These are phyloP conservation scores for Terana coerulea DNA, from an alignment of 768 basidiomycete species.

Conservation along the genomic window DNA sequence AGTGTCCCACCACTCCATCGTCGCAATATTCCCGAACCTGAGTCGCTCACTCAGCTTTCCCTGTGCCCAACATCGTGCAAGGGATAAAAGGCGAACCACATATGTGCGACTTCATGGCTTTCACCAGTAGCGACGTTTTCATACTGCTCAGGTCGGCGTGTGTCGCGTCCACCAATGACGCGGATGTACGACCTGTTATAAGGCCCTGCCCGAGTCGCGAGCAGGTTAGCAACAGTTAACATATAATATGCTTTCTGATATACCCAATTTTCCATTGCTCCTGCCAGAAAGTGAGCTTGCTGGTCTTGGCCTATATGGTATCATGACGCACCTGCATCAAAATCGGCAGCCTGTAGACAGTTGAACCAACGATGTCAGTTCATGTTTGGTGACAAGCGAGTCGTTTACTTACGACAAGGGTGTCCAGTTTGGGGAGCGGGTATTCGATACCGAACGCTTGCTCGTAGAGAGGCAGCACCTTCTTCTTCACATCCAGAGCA, in stretches of 20 bases:
- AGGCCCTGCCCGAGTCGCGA: constrained; percentile 53
- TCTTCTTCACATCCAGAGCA: constrained; percentile 81
- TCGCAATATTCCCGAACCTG: constrained; percentile 90
- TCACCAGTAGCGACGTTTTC: constrained; percentile 77
- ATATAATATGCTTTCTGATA: not conserved
- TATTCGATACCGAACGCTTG: constrained; percentile 89
- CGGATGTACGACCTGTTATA: constrained; percentile 84
- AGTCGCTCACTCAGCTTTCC: too few species aligned
- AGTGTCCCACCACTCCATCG: constrained; percentile 92
- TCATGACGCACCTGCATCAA: too few species aligned
- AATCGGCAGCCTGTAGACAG: too few species aligned
- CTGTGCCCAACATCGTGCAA: too few species aligned
- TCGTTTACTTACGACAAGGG: constrained; percentile 73
- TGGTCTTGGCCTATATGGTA: not conserved
- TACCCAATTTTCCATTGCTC: constrained; percentile 92
- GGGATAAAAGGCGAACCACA: constrained; percentile 46
- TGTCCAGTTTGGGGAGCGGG: constrained; percentile 93
- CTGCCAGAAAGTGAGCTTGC: constrained; percentile 86
- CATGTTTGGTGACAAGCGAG: too few species aligned
- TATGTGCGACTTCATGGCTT: constrained; percentile 84
- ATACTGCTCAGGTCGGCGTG: constrained; percentile 67
- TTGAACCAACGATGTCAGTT: not conserved
- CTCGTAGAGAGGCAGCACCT: constrained; percentile 87
- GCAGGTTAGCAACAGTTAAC: constrained; percentile 1
- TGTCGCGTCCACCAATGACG: constrained; percentile 76